Percentiles rank a stretch among this genome's conserved stretches.
Evolutionary conservation across 176 grass and related monocot species (phyloP).

Genomic region (Areca catechu): DNA sequence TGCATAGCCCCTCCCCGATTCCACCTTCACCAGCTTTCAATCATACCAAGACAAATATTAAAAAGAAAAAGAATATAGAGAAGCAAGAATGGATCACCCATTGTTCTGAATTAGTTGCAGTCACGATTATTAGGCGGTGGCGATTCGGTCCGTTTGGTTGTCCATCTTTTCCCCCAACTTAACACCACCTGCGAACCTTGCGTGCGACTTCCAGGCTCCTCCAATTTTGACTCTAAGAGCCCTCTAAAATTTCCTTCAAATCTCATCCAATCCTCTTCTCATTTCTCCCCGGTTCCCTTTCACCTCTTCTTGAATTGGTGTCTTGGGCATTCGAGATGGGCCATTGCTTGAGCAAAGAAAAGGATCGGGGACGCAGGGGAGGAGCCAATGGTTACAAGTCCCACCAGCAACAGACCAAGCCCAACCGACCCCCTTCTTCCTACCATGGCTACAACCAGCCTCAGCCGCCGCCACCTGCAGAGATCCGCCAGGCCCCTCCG

Average conservation of each 20-base stretch:
- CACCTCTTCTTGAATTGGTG: constrained; percentile 21
- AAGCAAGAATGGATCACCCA: too few relatives aligned
- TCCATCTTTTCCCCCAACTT: constrained; percentile 1
- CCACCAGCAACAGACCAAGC: constrained; percentile 21
- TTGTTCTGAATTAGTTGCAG: constrained; percentile 16
- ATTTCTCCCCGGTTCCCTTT: not conserved
- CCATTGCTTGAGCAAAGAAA: constrained; percentile 46
- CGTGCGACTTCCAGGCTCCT: not conserved
- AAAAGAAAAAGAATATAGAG: too few relatives aligned
- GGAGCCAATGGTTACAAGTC: constrained; percentile 46
- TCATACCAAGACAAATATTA: too few relatives aligned
- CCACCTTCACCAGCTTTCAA: too few relatives aligned
- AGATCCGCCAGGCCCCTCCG: constrained; percentile 26
- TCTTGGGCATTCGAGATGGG: constrained; percentile 38
- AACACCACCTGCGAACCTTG: constrained; percentile 18
- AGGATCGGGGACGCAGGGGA: constrained; percentile 26
- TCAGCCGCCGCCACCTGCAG: constrained; percentile 17
- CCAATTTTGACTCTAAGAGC: too few relatives aligned
- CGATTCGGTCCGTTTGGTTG: constrained; percentile 18
- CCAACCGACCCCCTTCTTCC: constrained; percentile 18
- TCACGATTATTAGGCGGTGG: constrained; percentile 28
- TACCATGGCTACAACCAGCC: constrained; percentile 29
- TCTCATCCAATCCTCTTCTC: too few relatives aligned
- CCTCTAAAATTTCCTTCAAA: too few relatives aligned
- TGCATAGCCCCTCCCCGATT: too few relatives aligned